Percentiles rank a stretch among this genome's conserved stretches.
Evolutionary conservation across 2,329 filamentous ascomycete genomes (phyloP).

Genomic region (Clonostachys byssicola): DNA sequence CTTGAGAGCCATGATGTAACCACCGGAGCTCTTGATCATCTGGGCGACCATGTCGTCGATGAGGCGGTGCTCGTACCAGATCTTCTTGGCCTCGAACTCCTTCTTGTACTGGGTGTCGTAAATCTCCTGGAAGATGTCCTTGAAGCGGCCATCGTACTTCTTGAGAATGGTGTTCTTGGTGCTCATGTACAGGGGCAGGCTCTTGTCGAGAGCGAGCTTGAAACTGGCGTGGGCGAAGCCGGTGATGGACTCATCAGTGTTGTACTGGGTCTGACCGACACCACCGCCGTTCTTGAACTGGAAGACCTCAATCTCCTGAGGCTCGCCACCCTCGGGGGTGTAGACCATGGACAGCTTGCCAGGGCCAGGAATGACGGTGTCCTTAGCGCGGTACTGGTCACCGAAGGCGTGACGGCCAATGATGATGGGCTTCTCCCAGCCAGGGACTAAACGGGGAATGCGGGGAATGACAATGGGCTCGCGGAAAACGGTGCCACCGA

Average conservation of each 20-base stretch:
- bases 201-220: constrained; percentile 88
- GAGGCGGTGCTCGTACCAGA: constrained; percentile 99
- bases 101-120: constrained; percentile 85
- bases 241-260: constrained; percentile 91
- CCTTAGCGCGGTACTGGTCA: constrained; percentile 97
- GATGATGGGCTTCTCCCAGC: constrained; percentile 99
- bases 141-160: constrained; percentile 97
- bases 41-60: constrained; percentile 99
- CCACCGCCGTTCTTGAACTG: constrained; percentile 84
- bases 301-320: constrained; percentile 84
- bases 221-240: constrained; percentile 96
- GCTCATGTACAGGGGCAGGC: constrained; percentile 96
- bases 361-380: constrained; percentile 74
- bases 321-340: constrained; percentile 78
- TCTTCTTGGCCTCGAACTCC: constrained; percentile 84
- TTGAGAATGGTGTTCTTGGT: constrained; percentile 99
- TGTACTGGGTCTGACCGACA: constrained; percentile 94
- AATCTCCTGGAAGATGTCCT: constrained; percentile 98
- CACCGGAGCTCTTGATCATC: constrained; percentile 98
- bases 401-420: constrained; percentile 98
- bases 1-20: constrained; percentile 97
- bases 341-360: constrained; percentile 94
- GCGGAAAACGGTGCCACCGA: constrained; percentile 96
- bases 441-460: constrained; percentile 88
- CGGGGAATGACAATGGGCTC: constrained; percentile 95